Evolutionary conservation across 2,329 filamentous ascomycete species (phyloP).

Genomic region (Arthroderma sp.): DNA sequence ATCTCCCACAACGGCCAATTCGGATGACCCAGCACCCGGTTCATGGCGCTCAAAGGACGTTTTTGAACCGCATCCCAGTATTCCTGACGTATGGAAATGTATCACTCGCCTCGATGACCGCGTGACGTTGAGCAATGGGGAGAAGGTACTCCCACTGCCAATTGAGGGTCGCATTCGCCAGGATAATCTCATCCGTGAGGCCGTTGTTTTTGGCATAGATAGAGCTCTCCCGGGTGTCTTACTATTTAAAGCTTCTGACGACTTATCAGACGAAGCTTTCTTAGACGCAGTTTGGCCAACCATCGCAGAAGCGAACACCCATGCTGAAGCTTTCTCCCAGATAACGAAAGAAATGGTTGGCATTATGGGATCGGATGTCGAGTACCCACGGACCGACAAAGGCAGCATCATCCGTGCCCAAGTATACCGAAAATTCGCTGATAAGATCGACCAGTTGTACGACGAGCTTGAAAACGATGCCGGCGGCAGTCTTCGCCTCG

Average conservation of each 20-base stretch:
- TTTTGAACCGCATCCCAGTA: neutral
- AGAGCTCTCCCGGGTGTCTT: neutral
- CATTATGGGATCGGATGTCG: neutral
- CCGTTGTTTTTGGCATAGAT: neutral
- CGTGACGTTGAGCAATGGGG: neutral
- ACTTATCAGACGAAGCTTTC: no score
- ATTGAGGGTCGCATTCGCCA: neutral
- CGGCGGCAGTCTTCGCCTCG: neutral
- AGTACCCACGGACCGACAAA: constrained; percentile 1
- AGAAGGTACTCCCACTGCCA: neutral
- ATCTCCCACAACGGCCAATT: neutral
- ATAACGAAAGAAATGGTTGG: neutral
- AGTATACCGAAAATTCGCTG: neutral
- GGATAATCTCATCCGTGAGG: neutral
- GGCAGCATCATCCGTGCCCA: neutral
- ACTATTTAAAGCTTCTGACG: no score
- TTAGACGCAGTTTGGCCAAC: neutral
- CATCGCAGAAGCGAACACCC: neutral
- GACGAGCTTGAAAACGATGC: neutral
- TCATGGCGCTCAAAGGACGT: constrained; percentile 1
- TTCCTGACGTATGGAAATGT: neutral
- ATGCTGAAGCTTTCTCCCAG: neutral
- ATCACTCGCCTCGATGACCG: constrained; percentile 1
- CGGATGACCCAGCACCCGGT: neutral
- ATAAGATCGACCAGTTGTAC: neutral